Percentiles rank a stretch among this genome's conserved stretches.
Conservation (phyloP, 1,139 yeast species). For the Candida anutae region DNA sequence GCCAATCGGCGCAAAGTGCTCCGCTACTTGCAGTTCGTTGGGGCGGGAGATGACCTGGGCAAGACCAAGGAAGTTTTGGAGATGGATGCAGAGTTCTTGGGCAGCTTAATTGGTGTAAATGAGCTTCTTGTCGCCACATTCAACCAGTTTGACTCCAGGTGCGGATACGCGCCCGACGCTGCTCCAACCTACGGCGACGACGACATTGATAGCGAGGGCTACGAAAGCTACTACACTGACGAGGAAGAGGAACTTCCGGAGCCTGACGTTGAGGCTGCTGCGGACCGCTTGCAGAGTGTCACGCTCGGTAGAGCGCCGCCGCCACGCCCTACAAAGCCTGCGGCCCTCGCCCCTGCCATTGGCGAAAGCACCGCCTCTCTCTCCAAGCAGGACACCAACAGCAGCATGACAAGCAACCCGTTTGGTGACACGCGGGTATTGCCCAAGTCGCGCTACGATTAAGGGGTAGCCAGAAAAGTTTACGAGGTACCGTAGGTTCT, state of each 20-base stretch:
- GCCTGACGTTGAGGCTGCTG: slow-evolving; percentile 11
- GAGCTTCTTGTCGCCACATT: slow-evolving; percentile 77
- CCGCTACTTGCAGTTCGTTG: slow-evolving; percentile 74
- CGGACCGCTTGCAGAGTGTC: slow-evolving; percentile 6
- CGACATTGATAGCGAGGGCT: slow-evolving; percentile 14
- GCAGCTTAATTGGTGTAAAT: slow-evolving; percentile 78
- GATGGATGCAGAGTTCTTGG: slow-evolving; percentile 72
- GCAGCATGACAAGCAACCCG: slow-evolving; percentile 46
- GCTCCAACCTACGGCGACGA: slow-evolving; percentile 26
- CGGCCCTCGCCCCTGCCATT: slow-evolving; percentile 11
- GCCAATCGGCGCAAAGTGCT: slow-evolving; percentile 68
- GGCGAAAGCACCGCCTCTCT: no score
- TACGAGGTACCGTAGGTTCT: no score
- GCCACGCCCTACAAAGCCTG: slow-evolving; percentile 25
- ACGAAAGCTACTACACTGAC: slow-evolving; percentile 39
- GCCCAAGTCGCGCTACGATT: slow-evolving; percentile 14
- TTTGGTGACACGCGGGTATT: slow-evolving; percentile 60
- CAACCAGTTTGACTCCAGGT: slow-evolving; percentile 50
- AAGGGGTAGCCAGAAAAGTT: no score
- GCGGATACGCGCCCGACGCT: slow-evolving; percentile 31
- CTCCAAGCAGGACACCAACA: slow-evolving; percentile 17
- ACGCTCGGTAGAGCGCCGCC: slow-evolving; percentile 18
- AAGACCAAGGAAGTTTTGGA: slow-evolving; percentile 23
- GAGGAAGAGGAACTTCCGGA: slow-evolving; percentile 18
- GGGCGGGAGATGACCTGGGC: slow-evolving; percentile 35